A percentile compares a stretch with the other conserved stretches of the same genome.
These are phyloP conservation scores for Dioscorea dumetorum DNA, from an alignment of 106 monocot genomes.

Conservation along the genomic window DNA sequence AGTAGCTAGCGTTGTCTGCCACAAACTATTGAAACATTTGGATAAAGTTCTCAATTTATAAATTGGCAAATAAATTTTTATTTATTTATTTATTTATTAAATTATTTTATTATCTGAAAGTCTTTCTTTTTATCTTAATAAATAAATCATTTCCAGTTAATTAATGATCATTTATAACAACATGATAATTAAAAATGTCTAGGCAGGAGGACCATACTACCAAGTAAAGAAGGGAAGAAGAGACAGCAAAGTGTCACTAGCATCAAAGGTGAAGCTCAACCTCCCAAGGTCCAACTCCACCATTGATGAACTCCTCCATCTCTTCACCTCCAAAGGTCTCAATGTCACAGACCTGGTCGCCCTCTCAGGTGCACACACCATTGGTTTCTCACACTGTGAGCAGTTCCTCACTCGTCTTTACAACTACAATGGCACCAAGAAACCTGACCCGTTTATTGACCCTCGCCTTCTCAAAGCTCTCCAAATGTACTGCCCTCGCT, in stretches of 20 bases:
- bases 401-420: constrained; percentile 75
- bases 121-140: too few relatives aligned
- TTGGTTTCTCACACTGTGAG: constrained; percentile 86
- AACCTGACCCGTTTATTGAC: constrained; percentile 63
- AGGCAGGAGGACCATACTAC: constrained; percentile 91
- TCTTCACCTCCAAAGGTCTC: constrained; percentile 71
- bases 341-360: constrained; percentile 49
- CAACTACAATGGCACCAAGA: constrained; percentile 42
- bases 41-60: too few relatives aligned
- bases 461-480: constrained; percentile 67
- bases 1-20: too few relatives aligned
- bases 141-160: too few relatives aligned
- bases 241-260: constrained; percentile 71
- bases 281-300: constrained; percentile 78
- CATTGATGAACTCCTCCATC: constrained; percentile 46
- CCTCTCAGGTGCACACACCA: constrained; percentile 79
- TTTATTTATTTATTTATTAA: too few relatives aligned
- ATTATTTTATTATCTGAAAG: too few relatives aligned
- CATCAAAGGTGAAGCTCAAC: constrained; percentile 38
- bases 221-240: constrained; percentile 65
- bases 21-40: too few relatives aligned
- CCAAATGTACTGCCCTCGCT: constrained; percentile 62
- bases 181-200: not conserved
- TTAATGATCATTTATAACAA: too few relatives aligned
- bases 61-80: too few relatives aligned